Percentiles rank a stretch among this genome's conserved stretches.
phyloP scores from a whole-genome alignment of 2,329 filamentous ascomycete genomes.

The Fusarium udum region DNA sequence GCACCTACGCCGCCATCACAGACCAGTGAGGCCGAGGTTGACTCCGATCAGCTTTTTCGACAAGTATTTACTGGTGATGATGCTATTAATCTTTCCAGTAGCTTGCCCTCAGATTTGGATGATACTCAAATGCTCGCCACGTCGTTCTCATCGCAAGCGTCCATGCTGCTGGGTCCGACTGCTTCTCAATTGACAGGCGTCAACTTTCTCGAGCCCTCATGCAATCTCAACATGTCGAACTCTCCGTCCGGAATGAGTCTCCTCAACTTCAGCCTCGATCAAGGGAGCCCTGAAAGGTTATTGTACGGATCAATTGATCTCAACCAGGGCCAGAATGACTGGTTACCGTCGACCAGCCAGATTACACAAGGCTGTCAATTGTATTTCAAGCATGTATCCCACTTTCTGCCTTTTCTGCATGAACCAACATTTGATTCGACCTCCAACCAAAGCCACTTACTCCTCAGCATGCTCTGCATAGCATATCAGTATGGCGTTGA shows the following conservation, averaged over 20 bases:
- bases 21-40: not conserved
- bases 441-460: constrained; percentile 37
- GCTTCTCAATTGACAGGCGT: not conserved
- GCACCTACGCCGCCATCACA: constrained; percentile 10
- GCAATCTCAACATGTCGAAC: not conserved
- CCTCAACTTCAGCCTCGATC: constrained; percentile 12
- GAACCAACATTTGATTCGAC: not conserved
- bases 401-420: constrained; percentile 4
- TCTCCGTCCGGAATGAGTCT: constrained; percentile 1
- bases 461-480: constrained; percentile 50
- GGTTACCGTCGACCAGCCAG: constrained; percentile 6
- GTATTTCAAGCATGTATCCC: constrained; percentile 7
- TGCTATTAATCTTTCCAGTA: not conserved
- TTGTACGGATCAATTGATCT: constrained; percentile 41
- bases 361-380: not conserved
- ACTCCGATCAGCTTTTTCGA: not conserved
- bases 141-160: not conserved
- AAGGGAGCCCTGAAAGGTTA: constrained; percentile 45
- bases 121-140: not conserved
- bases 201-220: constrained; percentile 2
- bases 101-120: not conserved
- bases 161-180: not conserved
- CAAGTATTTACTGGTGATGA: not conserved
- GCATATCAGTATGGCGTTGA: constrained; percentile 52
- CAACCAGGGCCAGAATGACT: constrained; percentile 45